Conservation (phyloP, 768 basidiomycete species). For the Tylopilus cervinicoccineus region DNA sequence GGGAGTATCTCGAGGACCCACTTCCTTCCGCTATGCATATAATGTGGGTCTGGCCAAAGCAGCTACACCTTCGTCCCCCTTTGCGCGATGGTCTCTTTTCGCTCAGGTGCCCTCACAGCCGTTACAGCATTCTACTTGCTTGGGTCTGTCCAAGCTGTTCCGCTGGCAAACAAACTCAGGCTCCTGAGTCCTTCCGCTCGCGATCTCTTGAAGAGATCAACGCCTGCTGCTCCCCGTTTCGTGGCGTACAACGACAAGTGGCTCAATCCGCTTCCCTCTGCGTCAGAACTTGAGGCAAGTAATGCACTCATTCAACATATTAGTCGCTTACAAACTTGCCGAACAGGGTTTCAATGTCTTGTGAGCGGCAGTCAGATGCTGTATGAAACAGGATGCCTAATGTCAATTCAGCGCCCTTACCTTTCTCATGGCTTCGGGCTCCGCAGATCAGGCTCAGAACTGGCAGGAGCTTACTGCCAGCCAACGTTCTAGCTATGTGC, state of each 20-base stretch:
- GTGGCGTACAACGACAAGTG: constrained; percentile 40
- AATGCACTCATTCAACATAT: background rate
- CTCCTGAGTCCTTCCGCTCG: constrained; percentile 22
- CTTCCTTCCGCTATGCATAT: constrained; percentile 16
- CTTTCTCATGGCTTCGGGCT: constrained; percentile 40
- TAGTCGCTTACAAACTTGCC: background rate
- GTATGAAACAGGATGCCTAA: background rate
- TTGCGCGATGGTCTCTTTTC: constrained; percentile 18
- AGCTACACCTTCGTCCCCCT: background rate
- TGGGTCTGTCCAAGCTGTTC: constrained; percentile 11
- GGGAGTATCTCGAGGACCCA: background rate
- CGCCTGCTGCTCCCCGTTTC: constrained; percentile 48
- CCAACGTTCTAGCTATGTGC: constrained; percentile 39
- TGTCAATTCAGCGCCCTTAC: constrained; percentile 32
- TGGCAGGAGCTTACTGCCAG: constrained; percentile 39
- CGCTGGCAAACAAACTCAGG: constrained; percentile 20
- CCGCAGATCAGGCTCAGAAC: constrained; percentile 43
- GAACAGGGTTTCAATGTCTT: constrained; percentile 35
- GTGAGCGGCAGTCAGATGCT: constrained; percentile 13
- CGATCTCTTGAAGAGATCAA: constrained; percentile 15
- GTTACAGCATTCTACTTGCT: constrained; percentile 10
- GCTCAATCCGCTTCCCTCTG: constrained; percentile 42
- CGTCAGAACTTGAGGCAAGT: constrained; percentile 40
- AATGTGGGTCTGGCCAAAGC: background rate
- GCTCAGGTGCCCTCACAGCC: background rate